A percentile compares a stretch with the other conserved stretches of the same genome.
Conservation (phyloP, 2,329 filamentous ascomycete genomes). For the Rhynchosporium graminicola region DNA sequence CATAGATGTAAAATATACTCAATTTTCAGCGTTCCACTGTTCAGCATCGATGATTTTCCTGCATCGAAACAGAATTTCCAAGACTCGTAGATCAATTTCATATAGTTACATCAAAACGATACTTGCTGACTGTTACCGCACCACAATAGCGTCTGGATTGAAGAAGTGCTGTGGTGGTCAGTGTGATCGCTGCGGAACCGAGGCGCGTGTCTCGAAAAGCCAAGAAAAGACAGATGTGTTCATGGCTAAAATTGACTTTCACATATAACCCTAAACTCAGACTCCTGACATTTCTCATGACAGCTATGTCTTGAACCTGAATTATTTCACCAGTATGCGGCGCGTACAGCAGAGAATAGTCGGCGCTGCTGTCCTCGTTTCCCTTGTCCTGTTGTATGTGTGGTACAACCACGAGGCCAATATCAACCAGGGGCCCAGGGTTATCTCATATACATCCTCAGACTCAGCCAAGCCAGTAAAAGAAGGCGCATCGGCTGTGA, state of each 20-base stretch:
- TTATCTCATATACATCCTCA: slow-evolving; percentile 6
- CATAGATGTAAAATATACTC: neutral
- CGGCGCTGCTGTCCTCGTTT: slow-evolving; percentile 17
- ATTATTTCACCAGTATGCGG: slow-evolving; percentile 2
- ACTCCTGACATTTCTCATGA: slow-evolving; percentile 3
- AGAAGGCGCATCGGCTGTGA: neutral
- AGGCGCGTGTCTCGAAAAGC: slow-evolving; percentile 4
- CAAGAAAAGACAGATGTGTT: neutral
- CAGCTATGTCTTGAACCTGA: slow-evolving; percentile 3
- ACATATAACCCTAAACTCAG: neutral
- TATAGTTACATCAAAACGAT: neutral
- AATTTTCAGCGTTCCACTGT: neutral
- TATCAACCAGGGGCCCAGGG: slow-evolving; percentile 12
- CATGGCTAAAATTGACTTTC: neutral
- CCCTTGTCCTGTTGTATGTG: slow-evolving; percentile 20
- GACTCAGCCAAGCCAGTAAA: neutral
- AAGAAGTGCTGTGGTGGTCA: neutral
- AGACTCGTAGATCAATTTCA: no score
- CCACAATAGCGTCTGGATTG: neutral
- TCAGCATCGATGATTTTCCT: neutral
- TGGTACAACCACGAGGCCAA: slow-evolving; percentile 12
- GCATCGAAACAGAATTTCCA: neutral
- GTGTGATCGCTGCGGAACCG: neutral
- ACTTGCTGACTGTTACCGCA: neutral
- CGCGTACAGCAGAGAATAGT: slow-evolving; percentile 20